These are phyloP conservation scores for Kalanchoe fedtschenkoi DNA, from an alignment of 164 flowering plant species.

Conservation along the genomic window DNA sequence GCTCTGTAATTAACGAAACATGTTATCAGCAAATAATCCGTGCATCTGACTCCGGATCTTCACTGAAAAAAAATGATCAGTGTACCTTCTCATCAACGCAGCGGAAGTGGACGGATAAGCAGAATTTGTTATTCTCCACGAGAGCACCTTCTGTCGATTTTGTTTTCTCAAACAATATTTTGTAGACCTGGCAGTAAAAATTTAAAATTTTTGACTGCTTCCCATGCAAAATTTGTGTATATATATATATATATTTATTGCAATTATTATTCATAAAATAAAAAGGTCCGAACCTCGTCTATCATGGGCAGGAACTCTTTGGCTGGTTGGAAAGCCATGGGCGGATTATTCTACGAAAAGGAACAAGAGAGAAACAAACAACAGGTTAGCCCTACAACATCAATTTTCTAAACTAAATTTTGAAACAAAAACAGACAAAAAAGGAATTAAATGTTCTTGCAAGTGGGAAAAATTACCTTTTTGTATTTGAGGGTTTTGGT, in stretches of 20 bases:
- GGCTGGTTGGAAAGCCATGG: conserved; percentile 13
- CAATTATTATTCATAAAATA: too few species aligned
- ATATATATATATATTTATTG: too few species aligned
- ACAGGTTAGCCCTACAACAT: too few species aligned
- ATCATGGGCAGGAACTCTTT: conserved; percentile 13
- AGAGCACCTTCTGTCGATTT: conserved; percentile 40
- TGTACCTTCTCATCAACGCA: conserved; percentile 57
- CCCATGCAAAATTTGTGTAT: neutral
- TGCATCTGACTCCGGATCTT: neutral
- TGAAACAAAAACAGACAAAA: neutral
- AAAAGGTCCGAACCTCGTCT: conserved; percentile 31
- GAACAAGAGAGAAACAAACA: neutral
- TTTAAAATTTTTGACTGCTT: too few species aligned
- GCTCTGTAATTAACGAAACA: conserved; percentile 24
- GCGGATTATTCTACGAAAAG: conserved; percentile 4
- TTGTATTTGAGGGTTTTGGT: conserved; percentile 31
- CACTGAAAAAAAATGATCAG: neutral
- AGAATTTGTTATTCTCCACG: conserved; percentile 62
- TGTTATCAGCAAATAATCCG: neutral
- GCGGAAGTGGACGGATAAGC: conserved; percentile 68
- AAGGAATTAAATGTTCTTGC: neutral
- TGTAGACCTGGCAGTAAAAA: conserved; percentile 30
- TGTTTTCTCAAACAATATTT: conserved; percentile 35
- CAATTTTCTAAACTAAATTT: neutral
- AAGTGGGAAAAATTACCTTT: conserved; percentile 28